phyloP scores from a whole-genome alignment of 768 basidiomycete genomes.

The Hysterangium stoloniferum region DNA sequence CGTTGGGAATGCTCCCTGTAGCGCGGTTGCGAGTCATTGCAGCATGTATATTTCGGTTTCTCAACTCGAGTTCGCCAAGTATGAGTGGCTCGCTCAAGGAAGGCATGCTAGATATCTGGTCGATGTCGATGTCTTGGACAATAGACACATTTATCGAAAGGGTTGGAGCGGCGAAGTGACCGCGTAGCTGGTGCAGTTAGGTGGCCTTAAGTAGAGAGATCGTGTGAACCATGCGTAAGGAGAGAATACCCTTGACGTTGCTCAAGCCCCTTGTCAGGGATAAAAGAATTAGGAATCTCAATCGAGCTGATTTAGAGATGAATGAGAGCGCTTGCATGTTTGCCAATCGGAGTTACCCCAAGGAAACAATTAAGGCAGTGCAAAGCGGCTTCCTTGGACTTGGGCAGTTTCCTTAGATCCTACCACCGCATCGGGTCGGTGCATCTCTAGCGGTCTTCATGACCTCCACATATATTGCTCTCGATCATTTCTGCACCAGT shows the following conservation, averaged over 20 bases:
- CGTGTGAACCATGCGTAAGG: background rate
- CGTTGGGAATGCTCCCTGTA: conserved; percentile 28
- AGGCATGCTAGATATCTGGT: conserved; percentile 6
- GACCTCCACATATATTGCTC: too few species aligned
- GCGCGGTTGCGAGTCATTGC: conserved; percentile 36
- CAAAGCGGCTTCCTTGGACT: too few species aligned
- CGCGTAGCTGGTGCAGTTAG: background rate
- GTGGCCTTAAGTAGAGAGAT: background rate
- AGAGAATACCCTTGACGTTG: background rate
- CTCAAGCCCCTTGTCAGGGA: background rate
- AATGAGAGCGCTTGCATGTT: background rate
- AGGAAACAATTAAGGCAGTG: too few species aligned
- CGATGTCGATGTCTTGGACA: too few species aligned
- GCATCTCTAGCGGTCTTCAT: too few species aligned
- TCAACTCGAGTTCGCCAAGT: conserved; percentile 29
- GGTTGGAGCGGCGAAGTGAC: background rate
- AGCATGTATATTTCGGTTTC: conserved; percentile 34
- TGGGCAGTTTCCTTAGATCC: too few species aligned
- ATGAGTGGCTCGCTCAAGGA: conserved; percentile 21
- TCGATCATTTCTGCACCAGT: too few species aligned
- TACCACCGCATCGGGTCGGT: too few species aligned
- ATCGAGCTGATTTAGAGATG: conserved; percentile 1
- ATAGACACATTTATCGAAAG: background rate
- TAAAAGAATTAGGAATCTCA: background rate
- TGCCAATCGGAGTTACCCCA: too few species aligned